Evolutionary conservation across 164 flowering plant species (phyloP), one percentile per base, ranked within the genome.

Genomic region (Dillenia suffruticosa): DNA sequence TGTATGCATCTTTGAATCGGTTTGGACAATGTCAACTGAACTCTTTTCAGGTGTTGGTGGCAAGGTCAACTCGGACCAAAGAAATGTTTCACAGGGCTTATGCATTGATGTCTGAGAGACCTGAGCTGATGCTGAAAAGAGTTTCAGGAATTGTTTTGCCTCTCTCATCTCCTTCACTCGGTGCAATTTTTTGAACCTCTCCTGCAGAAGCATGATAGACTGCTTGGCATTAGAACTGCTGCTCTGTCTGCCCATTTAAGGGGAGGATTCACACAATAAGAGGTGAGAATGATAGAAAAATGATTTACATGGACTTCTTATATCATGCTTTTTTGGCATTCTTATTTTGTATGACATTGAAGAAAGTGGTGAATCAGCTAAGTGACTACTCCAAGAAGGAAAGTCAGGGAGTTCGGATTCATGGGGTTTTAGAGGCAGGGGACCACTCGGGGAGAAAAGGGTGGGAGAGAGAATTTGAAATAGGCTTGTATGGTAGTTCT

Each of bases 151-250:
- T 57, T 77, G 76, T 54, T 63, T 73, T 54, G 65, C 64, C 75
- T 73, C 71, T 54, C 84, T 73, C 73, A 71, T 71, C 65, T 75
- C 80, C 66, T 76, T 77, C 4, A 60, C 78, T 62, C 68, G 64
- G 70, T 76, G 71, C 64, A 77, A 56, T 59, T 69, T 70, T 61
- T 69, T 75, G 46, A 80, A 80, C 64, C 84, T 75, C 59, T 80
- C 81, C 58, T 77, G 84, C 61, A 76, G 64, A 12, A 80, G 68
- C n/a, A 70, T 72, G 49, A 77, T 75, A 57, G 84, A 74, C 19
- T 59, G 72, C 40, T 32, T 32, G 40, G 40, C 40, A 32, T 32
- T 6, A 32, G 40, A 32, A 32, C 40, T 32, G 40, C 6, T 32
- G 40, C 40, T 32, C 40, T 7, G 40, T 32, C 40, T 5, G 40